These are phyloP conservation scores for Puccinia hordei DNA, from an alignment of 1,284 basidiomycete species.

Conservation along the genomic window DNA sequence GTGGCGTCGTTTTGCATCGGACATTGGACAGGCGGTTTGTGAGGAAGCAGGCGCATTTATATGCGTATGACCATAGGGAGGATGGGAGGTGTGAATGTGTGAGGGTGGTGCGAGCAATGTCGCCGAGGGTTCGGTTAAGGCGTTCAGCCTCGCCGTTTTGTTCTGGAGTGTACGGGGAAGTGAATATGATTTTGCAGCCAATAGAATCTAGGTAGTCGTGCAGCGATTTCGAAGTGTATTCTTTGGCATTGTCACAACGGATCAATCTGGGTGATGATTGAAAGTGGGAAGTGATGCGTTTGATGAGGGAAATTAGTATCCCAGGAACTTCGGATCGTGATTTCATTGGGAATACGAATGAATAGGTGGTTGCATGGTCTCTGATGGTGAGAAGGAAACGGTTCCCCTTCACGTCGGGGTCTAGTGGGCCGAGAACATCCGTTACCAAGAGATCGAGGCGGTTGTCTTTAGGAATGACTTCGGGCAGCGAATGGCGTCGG, in stretches of 20 bases:
- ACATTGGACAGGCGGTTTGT: constrained; percentile 5
- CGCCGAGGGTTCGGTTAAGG: constrained; percentile 21
- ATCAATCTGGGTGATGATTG: background rate
- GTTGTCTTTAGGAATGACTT: background rate
- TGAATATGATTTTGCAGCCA: background rate
- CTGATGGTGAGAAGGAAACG: background rate
- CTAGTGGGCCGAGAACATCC: constrained; percentile 3
- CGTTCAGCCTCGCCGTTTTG: constrained; percentile 26
- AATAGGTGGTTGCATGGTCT: background rate
- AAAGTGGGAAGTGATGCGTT: background rate
- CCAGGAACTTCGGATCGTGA: background rate
- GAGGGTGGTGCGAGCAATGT: constrained; percentile 10
- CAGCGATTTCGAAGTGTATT: background rate
- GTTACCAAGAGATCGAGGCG: background rate
- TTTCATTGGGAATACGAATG: constrained; percentile 9
- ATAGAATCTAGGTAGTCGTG: background rate
- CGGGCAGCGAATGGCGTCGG: background rate
- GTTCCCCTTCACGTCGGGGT: background rate
- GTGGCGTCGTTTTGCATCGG: background rate
- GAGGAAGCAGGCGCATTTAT: background rate
- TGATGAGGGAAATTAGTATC: background rate
- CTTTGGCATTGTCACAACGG: constrained; percentile 7
- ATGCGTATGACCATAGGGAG: constrained; percentile 14
- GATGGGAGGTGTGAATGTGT: background rate
- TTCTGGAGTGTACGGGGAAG: constrained; percentile 13